Evolutionary conservation across 1,139 yeast genomes (phyloP), one percentile per base, ranked within the genome.

Genomic region (Blastobotrys indianensis): DNA sequence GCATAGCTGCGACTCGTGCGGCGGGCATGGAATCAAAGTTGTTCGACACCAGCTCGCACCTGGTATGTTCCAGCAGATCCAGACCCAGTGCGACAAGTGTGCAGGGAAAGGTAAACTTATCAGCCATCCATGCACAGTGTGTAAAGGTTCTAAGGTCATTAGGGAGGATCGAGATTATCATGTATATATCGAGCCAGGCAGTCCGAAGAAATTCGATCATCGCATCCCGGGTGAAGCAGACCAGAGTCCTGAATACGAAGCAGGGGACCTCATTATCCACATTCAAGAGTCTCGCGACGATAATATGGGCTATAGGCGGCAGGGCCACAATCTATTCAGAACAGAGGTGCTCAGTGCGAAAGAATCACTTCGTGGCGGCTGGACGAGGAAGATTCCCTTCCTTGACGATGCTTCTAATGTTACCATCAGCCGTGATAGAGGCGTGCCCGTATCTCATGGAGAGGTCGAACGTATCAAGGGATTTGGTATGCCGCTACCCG

Each of bases 21-120:
- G 71, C 11, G 98, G 98, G 1, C 68, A 69, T 17, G 98, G 98
- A 29, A 70, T 81, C 33, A 67, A 77, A 32, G 63, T 80, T n/a
- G 75, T 82, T 47, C 75, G 79, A 46, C 74, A 84, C 52, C 95
- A 88, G 63, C 66, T 92, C 53, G 97, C 87, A 0, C 95, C 94
- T 8, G 92, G 92, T 6, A 85, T 92, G 87, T 70, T 85, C 51
- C 97, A 90, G 64, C 86, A 84, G 52, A 74, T 88, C 56, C 90
- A 85, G 61, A 76, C 80, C 44, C 74, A 74, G 11, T 92, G 98
- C 73, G 88, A 84, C 49, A 69, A 68, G 46, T 92, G 98, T 71
- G 68, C 72, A 13, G 98, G 98, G 32, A 69, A 72, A 44, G 98
- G 98, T 9, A 70, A 77, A 47, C 67, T 73, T 10, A 81, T 87